Percentiles rank a stretch among this genome's conserved stretches.
These are phyloP conservation scores for Rhypophila decipiens DNA, from an alignment of 495 filamentous ascomycete species.

Conservation along the genomic window DNA sequence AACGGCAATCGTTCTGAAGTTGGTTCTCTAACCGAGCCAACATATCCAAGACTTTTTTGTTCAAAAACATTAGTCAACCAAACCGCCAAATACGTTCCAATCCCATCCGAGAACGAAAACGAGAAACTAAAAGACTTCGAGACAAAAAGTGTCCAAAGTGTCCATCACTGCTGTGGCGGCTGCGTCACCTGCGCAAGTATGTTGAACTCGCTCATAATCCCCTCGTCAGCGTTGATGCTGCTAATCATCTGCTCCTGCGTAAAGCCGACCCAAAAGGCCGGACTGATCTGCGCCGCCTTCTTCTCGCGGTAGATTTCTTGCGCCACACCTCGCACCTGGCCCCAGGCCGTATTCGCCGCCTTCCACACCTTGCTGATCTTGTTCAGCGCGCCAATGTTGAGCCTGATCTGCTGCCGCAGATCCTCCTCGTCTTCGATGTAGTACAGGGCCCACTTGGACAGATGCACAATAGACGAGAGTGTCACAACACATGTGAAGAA, in stretches of 20 bases:
- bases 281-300: conserved; percentile 46
- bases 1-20: no score
- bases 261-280: conserved; percentile 46
- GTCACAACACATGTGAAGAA: conserved; percentile 86
- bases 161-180: not conserved
- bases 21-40: no score
- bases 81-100: no score
- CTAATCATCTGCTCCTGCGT: conserved; percentile 50
- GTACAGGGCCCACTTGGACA: conserved; percentile 54
- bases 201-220: conserved; percentile 48
- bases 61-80: no score
- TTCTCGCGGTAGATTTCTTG: conserved; percentile 55
- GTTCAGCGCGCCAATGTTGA: conserved; percentile 79
- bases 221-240: conserved; percentile 46
- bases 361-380: conserved; percentile 70
- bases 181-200: conserved; percentile 14
- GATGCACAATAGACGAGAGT: conserved; percentile 56
- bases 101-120: no score
- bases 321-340: conserved; percentile 67
- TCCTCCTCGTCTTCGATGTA: conserved; percentile 56
- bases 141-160: no score
- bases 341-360: conserved; percentile 63
- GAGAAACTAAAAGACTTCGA: no score
- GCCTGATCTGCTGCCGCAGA: conserved; percentile 68
- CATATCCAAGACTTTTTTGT: no score